Percentiles rank a stretch among this genome's conserved stretches.
phyloP scores from a whole-genome alignment of 1,284 basidiomycete genomes.

The Rhodotorula sp. region DNA sequence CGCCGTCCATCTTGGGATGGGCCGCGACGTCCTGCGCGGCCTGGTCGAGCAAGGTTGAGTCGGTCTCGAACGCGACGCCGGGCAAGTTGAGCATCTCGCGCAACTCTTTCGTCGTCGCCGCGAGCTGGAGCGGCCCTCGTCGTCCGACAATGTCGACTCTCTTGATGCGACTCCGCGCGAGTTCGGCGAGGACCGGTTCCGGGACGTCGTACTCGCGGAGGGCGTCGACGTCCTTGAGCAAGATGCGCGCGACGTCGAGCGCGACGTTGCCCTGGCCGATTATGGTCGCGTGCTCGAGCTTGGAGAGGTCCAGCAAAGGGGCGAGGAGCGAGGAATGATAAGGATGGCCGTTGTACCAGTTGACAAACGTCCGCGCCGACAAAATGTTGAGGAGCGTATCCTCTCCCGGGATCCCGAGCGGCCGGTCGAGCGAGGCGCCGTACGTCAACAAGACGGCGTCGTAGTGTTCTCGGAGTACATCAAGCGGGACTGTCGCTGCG shows the following conservation, averaged over 20 bases:
- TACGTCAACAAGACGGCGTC: constrained; percentile 78
- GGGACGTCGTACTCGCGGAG: constrained; percentile 80
- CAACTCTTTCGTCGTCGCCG: constrained; percentile 92
- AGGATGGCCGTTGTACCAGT: constrained; percentile 97
- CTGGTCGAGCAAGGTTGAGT: constrained; percentile 45
- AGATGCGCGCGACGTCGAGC: constrained; percentile 86
- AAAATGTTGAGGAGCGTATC: constrained; percentile 58
- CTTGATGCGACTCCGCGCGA: constrained; percentile 64
- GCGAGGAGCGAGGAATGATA: constrained; percentile 52
- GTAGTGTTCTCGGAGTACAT: constrained; percentile 64
- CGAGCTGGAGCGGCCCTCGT: constrained; percentile 82
- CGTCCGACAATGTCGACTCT: constrained; percentile 82
- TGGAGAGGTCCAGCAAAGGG: constrained; percentile 55
- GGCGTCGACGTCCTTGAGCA: constrained; percentile 64
- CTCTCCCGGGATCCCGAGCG: constrained; percentile 48
- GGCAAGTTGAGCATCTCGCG: constrained; percentile 82
- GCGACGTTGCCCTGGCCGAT: constrained; percentile 97
- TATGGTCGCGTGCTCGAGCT: constrained; percentile 69
- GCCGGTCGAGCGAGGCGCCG: constrained; percentile 63
- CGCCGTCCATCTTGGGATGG: constrained; percentile 42
- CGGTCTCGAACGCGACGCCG: constrained; percentile 62
- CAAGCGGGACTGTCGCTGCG: constrained; percentile 59
- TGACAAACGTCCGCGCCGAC: constrained; percentile 81
- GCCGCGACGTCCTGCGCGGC: constrained; percentile 48
- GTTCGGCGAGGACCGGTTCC: constrained; percentile 65